Evolutionary conservation across 2,329 filamentous ascomycete genomes (phyloP), one percentile per base, ranked within the genome.

Genomic region (Chalaropsis thielavioides): DNA sequence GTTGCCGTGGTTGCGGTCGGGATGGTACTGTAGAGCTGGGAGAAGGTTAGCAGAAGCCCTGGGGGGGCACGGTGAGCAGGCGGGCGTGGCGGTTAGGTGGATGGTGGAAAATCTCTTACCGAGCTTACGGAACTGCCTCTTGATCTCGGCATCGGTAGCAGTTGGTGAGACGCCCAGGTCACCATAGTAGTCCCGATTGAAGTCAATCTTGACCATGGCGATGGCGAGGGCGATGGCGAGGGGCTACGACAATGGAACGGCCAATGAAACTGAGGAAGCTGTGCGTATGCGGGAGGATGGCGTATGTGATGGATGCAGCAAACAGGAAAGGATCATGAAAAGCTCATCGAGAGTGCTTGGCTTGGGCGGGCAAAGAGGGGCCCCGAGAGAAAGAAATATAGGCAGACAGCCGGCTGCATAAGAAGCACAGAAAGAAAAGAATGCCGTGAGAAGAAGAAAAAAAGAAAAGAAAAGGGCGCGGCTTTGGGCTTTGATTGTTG

Each of bases 91-190:
- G 46, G 46, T 17, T 15, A 2, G 19, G 31, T 31, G 3, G 31
- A 31, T 31, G 31, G 31, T 3, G 31, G 31, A 31, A 31, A 67
- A n/a, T 46, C 17, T 60, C 79, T 66, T 77, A 90, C 88, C 88
- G 71, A 95, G 82, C 74, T 90, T 91, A 69, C 88, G 83, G 75
- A 91, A 96, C 71, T 92, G 87, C 74, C 87, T 94, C 77, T 90
- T 92, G 72, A 95, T 85, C 49, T 94, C 89, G 38, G 85, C 82
- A 54, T 84, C 76, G 69, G 87, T 84, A 63, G 89, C 89, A 70
- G 81, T 82, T 11, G 82, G 77, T 1, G 83, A 75, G 65, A 96
- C 76, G 69, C 89, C 89, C 64, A 96, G 80, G 76, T 95, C 90
- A 68, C 85, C 87, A 76, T 96, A 95, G 75, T 94, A 94, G 75